Conservation (phyloP, 2,329 filamentous ascomycete species). For the Cytospora chrysosperma region DNA sequence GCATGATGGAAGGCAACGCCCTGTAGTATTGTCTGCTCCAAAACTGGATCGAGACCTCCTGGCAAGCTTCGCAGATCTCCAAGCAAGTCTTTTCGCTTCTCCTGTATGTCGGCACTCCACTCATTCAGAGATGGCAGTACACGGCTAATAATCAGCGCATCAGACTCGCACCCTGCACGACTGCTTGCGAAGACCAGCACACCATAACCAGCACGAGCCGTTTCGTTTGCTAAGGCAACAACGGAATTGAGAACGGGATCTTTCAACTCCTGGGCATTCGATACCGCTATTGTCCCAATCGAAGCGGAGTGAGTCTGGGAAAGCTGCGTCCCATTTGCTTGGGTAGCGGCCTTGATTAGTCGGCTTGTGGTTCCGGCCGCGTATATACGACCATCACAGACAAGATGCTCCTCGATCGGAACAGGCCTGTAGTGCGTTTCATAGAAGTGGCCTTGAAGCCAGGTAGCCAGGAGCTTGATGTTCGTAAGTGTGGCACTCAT, state of each 20-base stretch:
- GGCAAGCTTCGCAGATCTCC: constrained; percentile 64
- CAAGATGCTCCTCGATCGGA: constrained; percentile 73
- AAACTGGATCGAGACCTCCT: constrained; percentile 63
- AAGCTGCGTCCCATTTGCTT: constrained; percentile 36
- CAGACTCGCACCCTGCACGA: constrained; percentile 63
- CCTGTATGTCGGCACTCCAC: constrained; percentile 48
- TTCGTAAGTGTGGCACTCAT: constrained; percentile 85
- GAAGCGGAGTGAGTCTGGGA: constrained; percentile 38
- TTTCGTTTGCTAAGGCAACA: constrained; percentile 67
- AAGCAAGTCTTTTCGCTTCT: constrained; percentile 62
- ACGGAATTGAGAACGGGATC: constrained; percentile 69
- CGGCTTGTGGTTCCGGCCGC: constrained; percentile 57
- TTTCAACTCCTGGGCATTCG: constrained; percentile 59
- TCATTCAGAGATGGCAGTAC: constrained; percentile 56
- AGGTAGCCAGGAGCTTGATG: constrained; percentile 64
- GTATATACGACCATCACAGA: constrained; percentile 69
- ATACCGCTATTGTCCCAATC: constrained; percentile 51
- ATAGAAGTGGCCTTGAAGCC: constrained; percentile 71
- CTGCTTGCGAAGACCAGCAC: constrained; percentile 74
- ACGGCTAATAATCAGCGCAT: constrained; percentile 66
- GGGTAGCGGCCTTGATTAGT: constrained; percentile 57
- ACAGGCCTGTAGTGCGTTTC: constrained; percentile 71
- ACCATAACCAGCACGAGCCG: constrained; percentile 65
- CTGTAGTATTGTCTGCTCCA: constrained; percentile 62
- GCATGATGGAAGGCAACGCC: constrained; percentile 77